Percentiles rank a stretch among this genome's conserved stretches.
These are phyloP conservation scores for Tylopilus sp. DNA, from an alignment of 1,284 basidiomycete genomes.

Conservation along the genomic window DNA sequence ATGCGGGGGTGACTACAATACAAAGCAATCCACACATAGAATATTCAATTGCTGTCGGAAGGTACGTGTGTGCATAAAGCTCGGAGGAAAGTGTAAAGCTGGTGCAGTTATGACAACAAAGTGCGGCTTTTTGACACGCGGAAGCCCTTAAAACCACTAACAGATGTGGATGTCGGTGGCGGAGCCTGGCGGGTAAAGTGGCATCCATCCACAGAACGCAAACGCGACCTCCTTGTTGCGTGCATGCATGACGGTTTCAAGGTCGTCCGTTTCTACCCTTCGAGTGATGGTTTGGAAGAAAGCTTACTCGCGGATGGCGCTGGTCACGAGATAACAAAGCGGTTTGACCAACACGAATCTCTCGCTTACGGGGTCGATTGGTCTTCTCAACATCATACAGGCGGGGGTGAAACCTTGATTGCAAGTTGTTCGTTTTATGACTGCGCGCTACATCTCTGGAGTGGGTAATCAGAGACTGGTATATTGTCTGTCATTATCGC, in stretches of 20 bases:
- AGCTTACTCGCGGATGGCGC: conserved; percentile 12
- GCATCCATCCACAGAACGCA: conserved; percentile 69
- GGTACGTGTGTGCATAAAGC: conserved; percentile 44
- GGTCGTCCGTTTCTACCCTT: conserved; percentile 46
- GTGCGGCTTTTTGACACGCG: conserved; percentile 86
- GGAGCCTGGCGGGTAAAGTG: conserved; percentile 97
- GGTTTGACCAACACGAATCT: conserved; percentile 78
- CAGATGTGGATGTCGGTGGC: conserved; percentile 72
- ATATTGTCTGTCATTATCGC: not conserved
- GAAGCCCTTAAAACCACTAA: conserved; percentile 58
- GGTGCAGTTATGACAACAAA: conserved; percentile 75
- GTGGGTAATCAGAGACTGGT: conserved; percentile 39
- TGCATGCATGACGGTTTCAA: conserved; percentile 99
- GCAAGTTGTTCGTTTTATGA: conserved; percentile 98
- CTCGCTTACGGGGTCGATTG: conserved; percentile 97
- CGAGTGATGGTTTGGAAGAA: not conserved
- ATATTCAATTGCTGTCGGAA: conserved; percentile 87
- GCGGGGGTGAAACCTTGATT: conserved; percentile 48
- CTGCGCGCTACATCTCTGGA: conserved; percentile 81
- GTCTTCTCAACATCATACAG: conserved; percentile 47
- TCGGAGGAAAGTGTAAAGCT: not conserved
- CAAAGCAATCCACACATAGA: conserved; percentile 80
- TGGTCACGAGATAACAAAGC: conserved; percentile 44
- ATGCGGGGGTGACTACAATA: conserved; percentile 90
- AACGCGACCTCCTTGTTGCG: conserved; percentile 77